A percentile compares a stretch with the other conserved stretches of the same genome.
phyloP scores from a whole-genome alignment of 129 eudicot species.

The Lactuca saligna region DNA sequence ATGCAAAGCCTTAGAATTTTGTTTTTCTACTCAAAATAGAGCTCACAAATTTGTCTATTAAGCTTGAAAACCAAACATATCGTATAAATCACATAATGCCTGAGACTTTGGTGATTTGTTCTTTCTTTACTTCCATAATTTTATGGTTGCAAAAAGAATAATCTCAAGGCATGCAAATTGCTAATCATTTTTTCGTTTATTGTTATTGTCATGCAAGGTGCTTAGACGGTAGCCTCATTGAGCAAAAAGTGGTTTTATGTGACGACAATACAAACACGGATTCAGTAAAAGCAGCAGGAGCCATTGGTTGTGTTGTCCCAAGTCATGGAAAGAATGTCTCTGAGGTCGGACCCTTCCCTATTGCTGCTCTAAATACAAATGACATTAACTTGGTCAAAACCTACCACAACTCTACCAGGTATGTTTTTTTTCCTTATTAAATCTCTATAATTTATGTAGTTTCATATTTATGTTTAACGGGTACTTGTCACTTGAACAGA shows the following conservation, averaged over 20 bases:
- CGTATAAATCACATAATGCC: too few species aligned
- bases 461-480: not conserved
- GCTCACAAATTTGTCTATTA: too few species aligned
- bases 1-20: too few species aligned
- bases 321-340: not conserved
- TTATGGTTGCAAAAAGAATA: too few species aligned
- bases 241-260: slow-evolving; percentile 49
- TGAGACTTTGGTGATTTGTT: too few species aligned
- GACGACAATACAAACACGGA: not conserved
- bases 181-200: not conserved
- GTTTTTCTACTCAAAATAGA: too few species aligned
- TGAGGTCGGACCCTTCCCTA: slow-evolving; percentile 23
- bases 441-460: not conserved
- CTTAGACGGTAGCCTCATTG: slow-evolving; percentile 30
- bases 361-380: not conserved
- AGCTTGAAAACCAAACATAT: too few species aligned
- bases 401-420: slow-evolving; percentile 39
- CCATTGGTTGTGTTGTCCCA: slow-evolving; percentile 33
- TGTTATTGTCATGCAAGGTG: slow-evolving; percentile 30
- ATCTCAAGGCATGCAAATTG: not conserved
- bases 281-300: slow-evolving; percentile 13
- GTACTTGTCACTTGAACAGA: slow-evolving; percentile 12
- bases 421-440: not conserved
- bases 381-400: slow-evolving; percentile 19
- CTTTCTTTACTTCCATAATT: too few species aligned